Percentiles rank a stretch among this genome's conserved stretches.
Evolutionary conservation across 768 basidiomycete genomes (phyloP).

Genomic region (Lenzites betulinus): DNA sequence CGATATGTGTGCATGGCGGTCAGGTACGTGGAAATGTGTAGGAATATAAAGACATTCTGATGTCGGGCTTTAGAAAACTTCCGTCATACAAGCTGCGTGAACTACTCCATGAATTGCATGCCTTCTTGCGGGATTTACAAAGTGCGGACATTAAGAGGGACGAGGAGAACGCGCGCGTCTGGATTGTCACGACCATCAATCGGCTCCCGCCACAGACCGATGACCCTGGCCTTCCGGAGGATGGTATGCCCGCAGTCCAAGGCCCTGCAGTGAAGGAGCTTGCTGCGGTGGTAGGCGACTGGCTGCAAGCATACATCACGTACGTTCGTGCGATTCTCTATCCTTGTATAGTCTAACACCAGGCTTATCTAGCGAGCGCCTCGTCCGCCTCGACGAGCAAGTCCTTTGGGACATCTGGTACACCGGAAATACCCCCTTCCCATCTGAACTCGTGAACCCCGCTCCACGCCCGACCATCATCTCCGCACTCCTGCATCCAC

Average conservation of each 20-base stretch:
- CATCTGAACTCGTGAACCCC: slow-evolving; percentile 74
- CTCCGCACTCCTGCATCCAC: slow-evolving; percentile 61
- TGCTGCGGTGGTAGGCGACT: slow-evolving; percentile 42
- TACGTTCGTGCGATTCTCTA: slow-evolving; percentile 30
- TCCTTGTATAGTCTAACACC: neutral
- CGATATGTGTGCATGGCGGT: slow-evolving; percentile 49
- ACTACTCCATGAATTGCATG: slow-evolving; percentile 45
- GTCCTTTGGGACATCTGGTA: slow-evolving; percentile 76
- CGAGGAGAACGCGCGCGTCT: slow-evolving; percentile 35
- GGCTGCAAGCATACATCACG: slow-evolving; percentile 55
- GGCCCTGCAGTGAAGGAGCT: slow-evolving; percentile 12
- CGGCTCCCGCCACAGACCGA: slow-evolving; percentile 10
- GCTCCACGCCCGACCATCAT: slow-evolving; percentile 62
- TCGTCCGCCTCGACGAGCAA: slow-evolving; percentile 50
- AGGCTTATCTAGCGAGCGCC: slow-evolving; percentile 38
- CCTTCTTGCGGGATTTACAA: slow-evolving; percentile 38
- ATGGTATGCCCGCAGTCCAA: neutral
- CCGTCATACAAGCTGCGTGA: slow-evolving; percentile 33
- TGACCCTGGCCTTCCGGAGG: neutral
- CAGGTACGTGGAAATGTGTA: slow-evolving; percentile 40
- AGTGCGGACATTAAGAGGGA: slow-evolving; percentile 34
- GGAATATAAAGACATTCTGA: neutral
- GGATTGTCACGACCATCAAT: slow-evolving; percentile 18
- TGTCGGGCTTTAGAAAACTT: slow-evolving; percentile 41
- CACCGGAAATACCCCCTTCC: slow-evolving; percentile 63